Evolutionary conservation across 306 rosid species (phyloP).

Genomic region (Malus fusca): DNA sequence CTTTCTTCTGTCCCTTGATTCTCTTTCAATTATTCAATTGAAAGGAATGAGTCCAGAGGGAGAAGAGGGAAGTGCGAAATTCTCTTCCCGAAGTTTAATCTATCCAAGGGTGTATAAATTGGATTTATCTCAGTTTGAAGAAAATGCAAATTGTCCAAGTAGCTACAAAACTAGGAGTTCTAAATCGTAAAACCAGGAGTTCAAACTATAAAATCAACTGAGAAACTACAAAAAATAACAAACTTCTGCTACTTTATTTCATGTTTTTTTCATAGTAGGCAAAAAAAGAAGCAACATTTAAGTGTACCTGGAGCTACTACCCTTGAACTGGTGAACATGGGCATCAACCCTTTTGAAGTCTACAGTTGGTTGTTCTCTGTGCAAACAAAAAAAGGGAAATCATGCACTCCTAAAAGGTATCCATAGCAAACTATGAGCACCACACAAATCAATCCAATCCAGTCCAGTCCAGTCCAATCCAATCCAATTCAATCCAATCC

Average conservation of each 20-base stretch:
- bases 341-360: conserved; percentile 92
- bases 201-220: not conserved
- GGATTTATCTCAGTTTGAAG: not conserved
- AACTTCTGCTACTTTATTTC: not conserved
- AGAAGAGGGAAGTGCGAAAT: not conserved
- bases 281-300: not conserved
- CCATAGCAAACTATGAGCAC: conserved; percentile 1
- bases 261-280: not conserved
- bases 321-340: conserved; percentile 93
- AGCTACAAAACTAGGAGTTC: not conserved
- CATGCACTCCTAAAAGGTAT: conserved; percentile 5
- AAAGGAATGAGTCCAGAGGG: not conserved
- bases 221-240: not conserved
- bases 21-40: not conserved
- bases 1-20: no score
- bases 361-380: conserved; percentile 60
- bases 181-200: not conserved
- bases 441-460: not conserved
- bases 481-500: not conserved
- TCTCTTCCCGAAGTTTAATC: not conserved
- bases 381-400: conserved; percentile 8
- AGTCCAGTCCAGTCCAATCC: not conserved
- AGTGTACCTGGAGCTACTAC: conserved; percentile 90
- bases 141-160: not conserved
- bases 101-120: not conserved